Conservation (phyloP, 768 basidiomycete genomes). For the Zangia roseola region DNA sequence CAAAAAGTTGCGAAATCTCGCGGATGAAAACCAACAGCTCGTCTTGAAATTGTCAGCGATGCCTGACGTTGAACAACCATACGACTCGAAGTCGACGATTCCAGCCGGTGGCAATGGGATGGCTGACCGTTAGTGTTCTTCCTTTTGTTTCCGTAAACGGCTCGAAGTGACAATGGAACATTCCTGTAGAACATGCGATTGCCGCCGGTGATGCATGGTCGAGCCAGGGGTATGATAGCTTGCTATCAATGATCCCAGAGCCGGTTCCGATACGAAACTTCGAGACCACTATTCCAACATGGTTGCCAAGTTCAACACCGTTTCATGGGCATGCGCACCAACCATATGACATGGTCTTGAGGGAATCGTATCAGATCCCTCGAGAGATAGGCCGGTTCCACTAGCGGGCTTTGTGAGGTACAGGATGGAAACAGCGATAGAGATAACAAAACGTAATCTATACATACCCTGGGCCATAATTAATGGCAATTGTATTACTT, state of each 20-base stretch:
- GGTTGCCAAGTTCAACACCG: constrained; percentile 6
- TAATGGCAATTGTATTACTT: no score
- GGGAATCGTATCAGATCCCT: background rate
- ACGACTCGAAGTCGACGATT: background rate
- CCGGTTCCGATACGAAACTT: constrained; percentile 5
- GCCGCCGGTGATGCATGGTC: constrained; percentile 4
- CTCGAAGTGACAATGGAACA: background rate
- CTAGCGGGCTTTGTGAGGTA: background rate
- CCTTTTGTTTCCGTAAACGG: background rate
- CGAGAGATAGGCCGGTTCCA: background rate
- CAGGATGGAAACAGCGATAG: no score
- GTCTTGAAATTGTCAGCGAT: constrained; percentile 12
- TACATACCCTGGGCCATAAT: no score
- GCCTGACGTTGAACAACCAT: background rate
- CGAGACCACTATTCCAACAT: background rate
- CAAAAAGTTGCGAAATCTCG: constrained; percentile 44
- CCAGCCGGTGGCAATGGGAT: background rate
- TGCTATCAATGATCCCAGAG: constrained; percentile 1
- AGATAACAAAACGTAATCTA: no score
- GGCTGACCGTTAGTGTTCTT: constrained; percentile 10
- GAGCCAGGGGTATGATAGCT: constrained; percentile 7
- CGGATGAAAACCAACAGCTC: constrained; percentile 24
- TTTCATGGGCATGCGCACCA: constrained; percentile 1
- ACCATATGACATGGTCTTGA: constrained; percentile 5
- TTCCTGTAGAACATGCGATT: constrained; percentile 8